Evolutionary conservation across 2,329 filamentous ascomycete genomes (phyloP).

Genomic region (Aspergillus costaricaensis): DNA sequence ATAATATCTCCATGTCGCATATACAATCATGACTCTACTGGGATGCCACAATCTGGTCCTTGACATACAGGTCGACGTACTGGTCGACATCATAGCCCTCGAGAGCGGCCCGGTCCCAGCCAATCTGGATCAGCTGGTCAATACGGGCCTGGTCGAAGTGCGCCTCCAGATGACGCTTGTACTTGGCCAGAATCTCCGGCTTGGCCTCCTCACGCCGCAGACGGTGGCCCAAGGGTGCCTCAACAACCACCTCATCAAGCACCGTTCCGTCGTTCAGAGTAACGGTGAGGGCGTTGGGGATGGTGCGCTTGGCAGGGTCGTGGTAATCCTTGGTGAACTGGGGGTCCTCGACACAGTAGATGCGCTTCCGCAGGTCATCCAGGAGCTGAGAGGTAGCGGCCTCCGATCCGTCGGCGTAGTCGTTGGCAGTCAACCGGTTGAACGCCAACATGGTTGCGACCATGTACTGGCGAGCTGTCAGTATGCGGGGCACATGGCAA

Average conservation of each 20-base stretch:
- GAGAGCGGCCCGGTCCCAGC: conserved; percentile 71
- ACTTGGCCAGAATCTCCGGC: conserved; percentile 94
- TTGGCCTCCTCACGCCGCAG: conserved; percentile 93
- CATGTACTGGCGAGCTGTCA: conserved; percentile 70
- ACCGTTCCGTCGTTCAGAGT: conserved; percentile 92
- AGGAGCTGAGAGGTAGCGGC: conserved; percentile 87
- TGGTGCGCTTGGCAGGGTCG: conserved; percentile 87
- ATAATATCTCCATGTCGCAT: background rate
- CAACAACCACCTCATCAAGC: conserved; percentile 85
- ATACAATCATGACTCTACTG: conserved; percentile 17
- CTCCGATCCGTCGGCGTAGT: conserved; percentile 91
- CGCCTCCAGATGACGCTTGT: conserved; percentile 83
- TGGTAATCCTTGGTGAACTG: conserved; percentile 96
- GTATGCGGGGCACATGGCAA: conserved; percentile 4
- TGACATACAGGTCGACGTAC: conserved; percentile 85
- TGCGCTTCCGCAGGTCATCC: conserved; percentile 88
- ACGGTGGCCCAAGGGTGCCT: conserved; percentile 91
- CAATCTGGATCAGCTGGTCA: conserved; percentile 78
- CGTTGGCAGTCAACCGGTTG: conserved; percentile 86
- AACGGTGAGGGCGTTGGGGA: conserved; percentile 94
- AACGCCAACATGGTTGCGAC: conserved; percentile 93
- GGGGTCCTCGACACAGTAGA: conserved; percentile 94
- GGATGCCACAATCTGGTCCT: conserved; percentile 47
- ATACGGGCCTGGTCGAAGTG: conserved; percentile 79
- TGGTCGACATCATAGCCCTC: conserved; percentile 84